A percentile compares a stretch with the other conserved stretches of the same genome.
phyloP scores from a whole-genome alignment of 225 moss, liverwort and hornwort genomes.

The Bryum argenteum region DNA sequence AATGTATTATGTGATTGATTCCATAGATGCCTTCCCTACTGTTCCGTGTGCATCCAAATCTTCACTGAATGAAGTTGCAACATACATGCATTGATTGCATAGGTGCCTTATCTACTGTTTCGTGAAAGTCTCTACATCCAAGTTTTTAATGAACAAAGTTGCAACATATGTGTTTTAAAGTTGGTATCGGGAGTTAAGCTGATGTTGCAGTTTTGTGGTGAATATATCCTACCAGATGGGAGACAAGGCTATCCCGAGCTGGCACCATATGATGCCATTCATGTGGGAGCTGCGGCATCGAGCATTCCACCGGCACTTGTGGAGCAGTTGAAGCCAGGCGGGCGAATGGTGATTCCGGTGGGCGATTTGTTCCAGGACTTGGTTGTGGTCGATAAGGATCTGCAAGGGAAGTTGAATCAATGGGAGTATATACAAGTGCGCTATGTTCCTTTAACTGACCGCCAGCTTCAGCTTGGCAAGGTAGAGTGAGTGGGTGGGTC shows the following conservation, averaged over 20 bases:
- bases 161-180: too few relatives aligned
- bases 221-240: constrained; percentile 50
- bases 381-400: constrained; percentile 67
- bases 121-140: too few relatives aligned
- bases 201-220: not conserved
- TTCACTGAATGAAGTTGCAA: too few relatives aligned
- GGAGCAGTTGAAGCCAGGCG: constrained; percentile 77
- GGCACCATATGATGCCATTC: constrained; percentile 81
- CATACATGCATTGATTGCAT: too few relatives aligned
- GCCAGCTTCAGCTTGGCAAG: constrained; percentile 59
- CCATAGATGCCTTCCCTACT: too few relatives aligned
- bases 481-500: constrained; percentile 19
- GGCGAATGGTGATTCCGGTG: constrained; percentile 85
- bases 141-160: too few relatives aligned
- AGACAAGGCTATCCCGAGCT: constrained; percentile 64
- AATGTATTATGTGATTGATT: too few relatives aligned
- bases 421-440: constrained; percentile 66
- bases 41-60: too few relatives aligned
- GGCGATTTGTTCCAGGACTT: constrained; percentile 74
- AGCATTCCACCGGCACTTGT: constrained; percentile 64
- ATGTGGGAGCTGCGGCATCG: constrained; percentile 78
- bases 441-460: constrained; percentile 78
- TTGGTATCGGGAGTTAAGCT: too few relatives aligned
- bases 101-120: too few relatives aligned
- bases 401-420: constrained; percentile 53